Evolutionary conservation across 2,329 filamentous ascomycete species (phyloP).

Genomic region (Calonectria ilicicola): DNA sequence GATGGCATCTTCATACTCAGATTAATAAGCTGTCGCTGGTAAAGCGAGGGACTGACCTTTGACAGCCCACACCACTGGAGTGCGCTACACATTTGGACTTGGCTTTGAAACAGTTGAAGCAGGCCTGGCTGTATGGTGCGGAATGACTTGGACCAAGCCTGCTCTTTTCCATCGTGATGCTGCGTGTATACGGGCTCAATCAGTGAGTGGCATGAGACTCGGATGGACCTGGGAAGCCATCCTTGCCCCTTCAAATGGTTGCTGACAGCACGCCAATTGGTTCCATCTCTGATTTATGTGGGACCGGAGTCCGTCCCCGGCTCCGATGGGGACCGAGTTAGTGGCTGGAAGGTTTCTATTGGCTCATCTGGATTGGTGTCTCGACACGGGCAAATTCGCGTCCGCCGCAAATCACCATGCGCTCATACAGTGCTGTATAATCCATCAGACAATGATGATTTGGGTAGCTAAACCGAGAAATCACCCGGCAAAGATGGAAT

Average conservation of each 20-base stretch:
- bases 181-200: background rate
- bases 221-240: background rate
- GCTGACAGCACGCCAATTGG: background rate
- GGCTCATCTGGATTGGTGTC: background rate
- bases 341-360: background rate
- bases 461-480: background rate
- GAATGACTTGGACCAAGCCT: background rate
- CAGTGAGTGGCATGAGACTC: background rate
- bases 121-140: background rate
- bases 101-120: background rate
- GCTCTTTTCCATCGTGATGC: background rate
- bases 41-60: background rate
- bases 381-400: background rate
- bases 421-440: background rate
- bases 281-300: background rate
- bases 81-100: background rate
- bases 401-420: background rate
- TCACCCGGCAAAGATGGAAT: background rate
- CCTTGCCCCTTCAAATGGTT: background rate
- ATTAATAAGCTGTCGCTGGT: background rate
- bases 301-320: constrained; percentile 1
- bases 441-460: background rate
- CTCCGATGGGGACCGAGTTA: background rate
- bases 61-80: background rate
- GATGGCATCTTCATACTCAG: background rate